Evolutionary conservation across 495 filamentous ascomycete genomes (phyloP).

Genomic region (Hypoxylon lienhwacheense): DNA sequence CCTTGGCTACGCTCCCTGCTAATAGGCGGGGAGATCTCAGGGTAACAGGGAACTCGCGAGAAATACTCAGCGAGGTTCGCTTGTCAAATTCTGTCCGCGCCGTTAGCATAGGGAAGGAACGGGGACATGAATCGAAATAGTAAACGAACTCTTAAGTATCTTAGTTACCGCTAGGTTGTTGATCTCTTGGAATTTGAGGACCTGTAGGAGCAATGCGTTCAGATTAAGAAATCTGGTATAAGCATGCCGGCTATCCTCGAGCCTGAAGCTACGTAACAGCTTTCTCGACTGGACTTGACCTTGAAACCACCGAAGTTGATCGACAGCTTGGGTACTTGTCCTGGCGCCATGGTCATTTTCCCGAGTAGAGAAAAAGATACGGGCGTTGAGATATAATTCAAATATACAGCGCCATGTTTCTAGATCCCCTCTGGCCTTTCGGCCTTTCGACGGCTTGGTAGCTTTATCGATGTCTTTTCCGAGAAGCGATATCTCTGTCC

Average conservation of each 20-base stretch:
- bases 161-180: conserved; percentile 70
- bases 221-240: conserved; percentile 64
- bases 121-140: background rate
- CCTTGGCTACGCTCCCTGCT: conserved; percentile 61
- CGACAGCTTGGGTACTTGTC: conserved; percentile 53
- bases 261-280: conserved; percentile 59
- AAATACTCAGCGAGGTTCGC: conserved; percentile 66
- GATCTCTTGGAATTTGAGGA: conserved; percentile 72
- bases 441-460: conserved; percentile 55
- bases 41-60: conserved; percentile 53
- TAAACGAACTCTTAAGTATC: conserved; percentile 71
- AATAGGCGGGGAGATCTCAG: conserved; percentile 55
- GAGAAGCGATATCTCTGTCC: conserved; percentile 54
- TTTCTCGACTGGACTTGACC: conserved; percentile 56
- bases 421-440: conserved; percentile 61
- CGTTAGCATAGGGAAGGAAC: conserved; percentile 3
- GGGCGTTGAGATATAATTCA: conserved; percentile 65
- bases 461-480: conserved; percentile 59
- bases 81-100: conserved; percentile 72
- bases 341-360: conserved; percentile 63
- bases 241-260: conserved; percentile 56
- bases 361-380: conserved; percentile 71
- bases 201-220: conserved; percentile 65
- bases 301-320: conserved; percentile 62
- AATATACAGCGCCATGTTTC: conserved; percentile 74